Evolutionary conservation across 805 yeast genomes (phyloP).

Genomic region (Candida germanica): DNA sequence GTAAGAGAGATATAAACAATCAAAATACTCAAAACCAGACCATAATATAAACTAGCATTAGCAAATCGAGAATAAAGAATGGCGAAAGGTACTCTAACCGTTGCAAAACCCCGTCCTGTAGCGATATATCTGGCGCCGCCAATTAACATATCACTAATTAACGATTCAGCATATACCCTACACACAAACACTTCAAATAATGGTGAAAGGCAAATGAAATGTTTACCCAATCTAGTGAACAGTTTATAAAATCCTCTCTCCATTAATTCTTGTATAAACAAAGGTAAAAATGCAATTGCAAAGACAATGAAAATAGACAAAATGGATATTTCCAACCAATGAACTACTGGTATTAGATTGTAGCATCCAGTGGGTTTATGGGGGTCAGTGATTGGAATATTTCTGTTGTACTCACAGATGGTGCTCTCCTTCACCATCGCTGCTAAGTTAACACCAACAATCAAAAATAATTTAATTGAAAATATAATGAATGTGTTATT

Average conservation of each 20-base stretch:
- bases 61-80: slow-evolving; percentile 75
- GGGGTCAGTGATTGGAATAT: slow-evolving; percentile 66
- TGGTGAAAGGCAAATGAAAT: slow-evolving; percentile 69
- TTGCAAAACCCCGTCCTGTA: slow-evolving; percentile 85
- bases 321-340: slow-evolving; percentile 80
- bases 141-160: slow-evolving; percentile 66
- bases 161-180: slow-evolving; percentile 70
- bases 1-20: slow-evolving; percentile 56
- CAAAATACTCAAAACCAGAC: slow-evolving; percentile 48
- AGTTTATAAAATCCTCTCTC: slow-evolving; percentile 83
- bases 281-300: slow-evolving; percentile 76
- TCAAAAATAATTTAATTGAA: slow-evolving; percentile 68
- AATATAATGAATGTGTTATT: slow-evolving; percentile 75
- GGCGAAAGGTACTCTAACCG: slow-evolving; percentile 74
- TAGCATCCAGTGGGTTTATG: slow-evolving; percentile 68
- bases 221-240: slow-evolving; percentile 64
- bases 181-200: slow-evolving; percentile 82
- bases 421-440: slow-evolving; percentile 71
- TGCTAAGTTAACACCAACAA: slow-evolving; percentile 67
- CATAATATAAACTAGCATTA: slow-evolving; percentile 60
- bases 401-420: slow-evolving; percentile 62
- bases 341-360: slow-evolving; percentile 68
- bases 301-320: slow-evolving; percentile 79
- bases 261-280: slow-evolving; percentile 73
- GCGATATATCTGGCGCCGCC: slow-evolving; percentile 89